phyloP scores from a whole-genome alignment of 805 yeast species.

The Lachancea mirantina region DNA sequence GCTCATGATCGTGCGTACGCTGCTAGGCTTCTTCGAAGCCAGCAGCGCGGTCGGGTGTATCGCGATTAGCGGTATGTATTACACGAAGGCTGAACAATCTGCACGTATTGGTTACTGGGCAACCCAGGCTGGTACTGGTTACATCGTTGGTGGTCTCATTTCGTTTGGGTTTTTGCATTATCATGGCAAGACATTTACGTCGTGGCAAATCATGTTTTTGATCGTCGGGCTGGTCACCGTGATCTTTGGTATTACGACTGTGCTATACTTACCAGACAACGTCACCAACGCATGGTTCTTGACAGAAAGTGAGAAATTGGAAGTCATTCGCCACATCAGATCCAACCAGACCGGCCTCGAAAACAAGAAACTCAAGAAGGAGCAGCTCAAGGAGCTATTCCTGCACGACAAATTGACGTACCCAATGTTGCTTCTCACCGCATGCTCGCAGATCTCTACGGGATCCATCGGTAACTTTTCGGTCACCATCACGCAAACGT shows the following conservation, averaged over 20 bases:
- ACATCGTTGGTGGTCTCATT: constrained; percentile 39
- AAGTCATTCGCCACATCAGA: constrained; percentile 42
- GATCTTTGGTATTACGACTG: constrained; percentile 40
- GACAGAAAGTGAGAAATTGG: constrained; percentile 35
- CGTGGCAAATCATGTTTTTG: constrained; percentile 59
- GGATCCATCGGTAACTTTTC: constrained; percentile 50
- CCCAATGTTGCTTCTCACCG: constrained; percentile 42
- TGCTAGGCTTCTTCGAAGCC: constrained; percentile 49
- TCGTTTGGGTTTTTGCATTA: constrained; percentile 51
- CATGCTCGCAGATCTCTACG: constrained; percentile 41
- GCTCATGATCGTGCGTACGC: constrained; percentile 47
- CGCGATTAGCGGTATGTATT: constrained; percentile 56
- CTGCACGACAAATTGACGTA: constrained; percentile 42
- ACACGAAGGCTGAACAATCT: constrained; percentile 45
- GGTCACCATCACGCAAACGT: constrained; percentile 43
- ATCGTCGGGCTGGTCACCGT: constrained; percentile 50
- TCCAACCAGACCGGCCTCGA: constrained; percentile 47
- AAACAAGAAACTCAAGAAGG: constrained; percentile 38
- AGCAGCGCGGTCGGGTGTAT: constrained; percentile 51
- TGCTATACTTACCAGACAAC: constrained; percentile 44
- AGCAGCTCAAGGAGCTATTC: constrained; percentile 42
- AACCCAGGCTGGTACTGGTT: constrained; percentile 48
- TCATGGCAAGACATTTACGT: constrained; percentile 33
- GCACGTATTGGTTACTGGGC: constrained; percentile 51
- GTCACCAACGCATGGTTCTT: constrained; percentile 37